These are phyloP conservation scores for Westerdykella ornata DNA, from an alignment of 2,329 filamentous ascomycete species.

Conservation along the genomic window DNA sequence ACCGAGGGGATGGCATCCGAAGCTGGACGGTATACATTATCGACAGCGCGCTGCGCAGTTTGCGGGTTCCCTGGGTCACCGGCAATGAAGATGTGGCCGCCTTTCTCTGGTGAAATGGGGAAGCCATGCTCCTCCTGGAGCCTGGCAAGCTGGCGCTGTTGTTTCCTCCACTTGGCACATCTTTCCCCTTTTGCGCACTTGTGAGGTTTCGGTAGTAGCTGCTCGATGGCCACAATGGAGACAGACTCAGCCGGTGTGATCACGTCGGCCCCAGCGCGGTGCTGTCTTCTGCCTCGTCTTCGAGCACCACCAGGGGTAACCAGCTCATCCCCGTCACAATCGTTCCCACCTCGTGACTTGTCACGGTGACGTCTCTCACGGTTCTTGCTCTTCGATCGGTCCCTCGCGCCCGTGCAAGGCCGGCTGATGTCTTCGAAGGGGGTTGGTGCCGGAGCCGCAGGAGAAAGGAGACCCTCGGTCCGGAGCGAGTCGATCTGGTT, in stretches of 20 bases:
- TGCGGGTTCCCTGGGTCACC: constrained; percentile 72
- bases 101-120: constrained; percentile 56
- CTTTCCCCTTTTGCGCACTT: constrained; percentile 79
- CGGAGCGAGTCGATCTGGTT: constrained; percentile 67
- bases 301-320: constrained; percentile 32
- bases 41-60: constrained; percentile 51
- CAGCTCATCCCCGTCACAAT: constrained; percentile 20
- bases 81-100: constrained; percentile 67
- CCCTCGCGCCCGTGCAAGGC: constrained; percentile 36
- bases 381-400: constrained; percentile 34
- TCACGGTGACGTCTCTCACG: constrained; percentile 25
- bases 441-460: constrained; percentile 40
- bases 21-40: constrained; percentile 56
- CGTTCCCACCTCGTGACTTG: constrained; percentile 21
- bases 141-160: constrained; percentile 68
- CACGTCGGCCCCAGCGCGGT: constrained; percentile 50
- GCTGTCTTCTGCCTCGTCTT: constrained; percentile 37
- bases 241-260: constrained; percentile 77
- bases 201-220: constrained; percentile 77
- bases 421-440: constrained; percentile 45
- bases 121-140: constrained; percentile 64
- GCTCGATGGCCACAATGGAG: constrained; percentile 87
- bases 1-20: constrained; percentile 75
- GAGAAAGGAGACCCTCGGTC: constrained; percentile 37
- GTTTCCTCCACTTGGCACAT: constrained; percentile 74